A percentile compares a stretch with the other conserved stretches of the same genome.
phyloP scores from a whole-genome alignment of 345 rosid genomes.

The Euphorbia tirucalli region DNA sequence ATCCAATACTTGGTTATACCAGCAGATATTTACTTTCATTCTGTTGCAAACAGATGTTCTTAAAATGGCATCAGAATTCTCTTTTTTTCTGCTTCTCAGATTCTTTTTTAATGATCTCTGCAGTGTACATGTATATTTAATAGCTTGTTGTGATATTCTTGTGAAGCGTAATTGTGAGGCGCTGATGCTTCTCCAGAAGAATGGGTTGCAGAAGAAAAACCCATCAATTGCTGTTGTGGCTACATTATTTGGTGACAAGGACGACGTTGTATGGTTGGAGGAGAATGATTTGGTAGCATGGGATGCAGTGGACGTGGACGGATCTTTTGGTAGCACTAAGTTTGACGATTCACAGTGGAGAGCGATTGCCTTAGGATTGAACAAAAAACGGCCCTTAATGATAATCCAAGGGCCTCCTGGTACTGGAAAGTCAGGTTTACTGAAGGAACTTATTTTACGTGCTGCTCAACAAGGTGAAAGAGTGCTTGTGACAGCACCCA shows the following conservation, averaged over 20 bases:
- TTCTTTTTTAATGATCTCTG: slow-evolving; percentile 6
- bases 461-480: slow-evolving; percentile 89
- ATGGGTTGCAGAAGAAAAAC: slow-evolving; percentile 81
- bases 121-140: slow-evolving; percentile 12
- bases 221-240: slow-evolving; percentile 74
- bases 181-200: slow-evolving; percentile 87
- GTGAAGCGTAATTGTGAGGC: slow-evolving; percentile 97
- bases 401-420: slow-evolving; percentile 97
- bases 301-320: slow-evolving; percentile 60
- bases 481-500: slow-evolving; percentile 92
- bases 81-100: background rate
- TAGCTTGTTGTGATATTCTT: slow-evolving; percentile 18
- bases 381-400: slow-evolving; percentile 72
- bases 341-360: slow-evolving; percentile 72
- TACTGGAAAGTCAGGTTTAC: slow-evolving; percentile 90
- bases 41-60: slow-evolving; percentile 4
- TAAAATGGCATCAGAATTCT: background rate
- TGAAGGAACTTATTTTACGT: slow-evolving; percentile 64
- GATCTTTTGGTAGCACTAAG: slow-evolving; percentile 30
- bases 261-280: slow-evolving; percentile 67
- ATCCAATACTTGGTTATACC: background rate
- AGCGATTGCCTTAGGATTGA: slow-evolving; percentile 72
- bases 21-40: background rate
- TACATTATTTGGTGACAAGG: slow-evolving; percentile 83
- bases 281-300: slow-evolving; percentile 55